Conservation (phyloP, 1,284 basidiomycete species). For the Moesziomyces globuligerus region DNA sequence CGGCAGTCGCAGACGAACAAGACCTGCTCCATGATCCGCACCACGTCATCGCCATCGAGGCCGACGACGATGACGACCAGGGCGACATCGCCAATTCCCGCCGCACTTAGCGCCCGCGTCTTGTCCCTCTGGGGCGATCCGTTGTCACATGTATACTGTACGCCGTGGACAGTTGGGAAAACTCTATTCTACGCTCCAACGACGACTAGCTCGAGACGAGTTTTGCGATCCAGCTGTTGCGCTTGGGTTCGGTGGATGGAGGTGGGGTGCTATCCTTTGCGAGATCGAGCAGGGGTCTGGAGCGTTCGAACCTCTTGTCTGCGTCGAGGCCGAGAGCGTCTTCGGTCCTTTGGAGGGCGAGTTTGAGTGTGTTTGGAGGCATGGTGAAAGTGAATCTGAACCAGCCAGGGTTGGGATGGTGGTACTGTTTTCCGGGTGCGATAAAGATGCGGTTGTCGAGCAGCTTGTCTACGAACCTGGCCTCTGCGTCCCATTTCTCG, state of each 20-base stretch:
- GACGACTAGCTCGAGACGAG: constrained; percentile 1
- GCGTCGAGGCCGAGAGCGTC: constrained; percentile 27
- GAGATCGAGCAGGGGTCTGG: constrained; percentile 11
- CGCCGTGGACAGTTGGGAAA: too few relatives aligned
- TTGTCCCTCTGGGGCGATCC: too few relatives aligned
- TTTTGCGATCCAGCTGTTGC: constrained; percentile 14
- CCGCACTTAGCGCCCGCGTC: constrained; percentile 3
- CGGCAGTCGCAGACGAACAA: constrained; percentile 4
- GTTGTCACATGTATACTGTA: too few relatives aligned
- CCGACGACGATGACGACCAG: constrained; percentile 48
- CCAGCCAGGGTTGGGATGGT: constrained; percentile 47
- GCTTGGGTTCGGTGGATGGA: background rate
- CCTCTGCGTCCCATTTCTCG: constrained; percentile 23
- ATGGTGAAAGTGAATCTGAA: constrained; percentile 54
- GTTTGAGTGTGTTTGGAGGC: constrained; percentile 35
- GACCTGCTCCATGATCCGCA: constrained; percentile 18
- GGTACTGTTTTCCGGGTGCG: constrained; percentile 53
- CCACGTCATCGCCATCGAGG: constrained; percentile 41
- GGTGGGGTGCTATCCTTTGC: background rate
- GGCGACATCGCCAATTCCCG: constrained; percentile 27
- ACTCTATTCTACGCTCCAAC: too few relatives aligned
- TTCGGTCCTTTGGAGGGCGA: constrained; percentile 42
- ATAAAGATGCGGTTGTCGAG: constrained; percentile 41
- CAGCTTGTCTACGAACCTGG: constrained; percentile 18
- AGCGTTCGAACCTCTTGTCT: constrained; percentile 13